Base-by-base conservation (phyloP, 1,284 basidiomycete genomes). In the Sporisorium exsertum region DNA sequence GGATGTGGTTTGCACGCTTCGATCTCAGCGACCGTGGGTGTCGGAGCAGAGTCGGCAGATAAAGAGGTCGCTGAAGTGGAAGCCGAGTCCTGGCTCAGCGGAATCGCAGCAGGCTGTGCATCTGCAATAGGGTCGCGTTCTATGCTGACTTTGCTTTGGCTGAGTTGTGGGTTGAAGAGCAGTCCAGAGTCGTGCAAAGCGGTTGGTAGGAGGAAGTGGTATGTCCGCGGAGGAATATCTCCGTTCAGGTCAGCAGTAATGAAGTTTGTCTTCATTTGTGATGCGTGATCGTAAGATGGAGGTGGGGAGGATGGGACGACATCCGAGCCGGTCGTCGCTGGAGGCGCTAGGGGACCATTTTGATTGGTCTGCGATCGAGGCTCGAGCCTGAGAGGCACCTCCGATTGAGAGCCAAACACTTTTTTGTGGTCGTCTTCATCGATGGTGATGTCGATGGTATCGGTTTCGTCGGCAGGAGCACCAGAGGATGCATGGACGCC, bases 391-490 rank as follows among this genome's bases (percentile, higher is more conserved):
- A 59, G 55, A 10, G 64, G 59, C 7, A 66, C 52, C 0, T 56
- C 43, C 1, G 58, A 51, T 37, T 58, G 59, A 24, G 47, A 50
- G n/a, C 65, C 62, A 37, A 70, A 74, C 3, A 70, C 64, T 45
- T 66, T 66, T 15, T 46, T 63, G 61, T 70, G 72, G 46, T 75
- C 72, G 4, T 67, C 51, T 27, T 77, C 59, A 40, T 77, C 66
- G 46, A 77, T 55, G 35, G 66, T 69, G 50, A 77, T 77, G 57
- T 77, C 74, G 57, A 77, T 49, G 35, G 74, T 33, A 15, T 59
- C 52, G 33, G 13, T 27, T 24, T 66, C 63, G 26, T 53, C 53
- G 20, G 35, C 40, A 16, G 37, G 24, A 1, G 52, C 20, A 43
- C n/a, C 40, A 3, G 40, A 20, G 6, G 22, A n/a, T 13, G 45